Base-by-base conservation (phyloP, 2,329 filamentous ascomycete genomes). In the Furcasterigmium furcatum region DNA sequence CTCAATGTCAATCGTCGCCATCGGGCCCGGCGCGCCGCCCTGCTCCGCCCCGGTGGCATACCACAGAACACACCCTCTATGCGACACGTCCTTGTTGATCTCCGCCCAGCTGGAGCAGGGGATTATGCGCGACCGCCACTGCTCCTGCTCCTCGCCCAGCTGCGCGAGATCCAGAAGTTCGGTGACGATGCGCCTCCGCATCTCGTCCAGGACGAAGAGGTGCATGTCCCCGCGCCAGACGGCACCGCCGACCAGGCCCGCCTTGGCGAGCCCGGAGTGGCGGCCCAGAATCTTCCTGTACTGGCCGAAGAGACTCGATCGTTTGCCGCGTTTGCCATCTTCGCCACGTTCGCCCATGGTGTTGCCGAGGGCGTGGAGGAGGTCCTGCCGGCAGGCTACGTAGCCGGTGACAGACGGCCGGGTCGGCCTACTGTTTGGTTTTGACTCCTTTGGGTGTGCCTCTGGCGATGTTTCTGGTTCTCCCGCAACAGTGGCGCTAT, bases 161-260 rank as follows among this genome's bases (percentile, higher is more conserved):
- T 47, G 44, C 1, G 64, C 59, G 3, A 75, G 52, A 48, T 70
- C 61, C 5, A 72, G 45, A 10, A 87, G 59, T 1, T 72, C 62
- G 18, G 76, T 67, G 2, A 70, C 62, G 16, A 76, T 66, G 2
- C 69, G 62, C 5, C 69, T 61, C 5, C 77, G 73, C 62, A 84
- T 66, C 47, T 75, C 62, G 6, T 68, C 59, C 4, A 84, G 62
- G 0, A 86, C 55, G 21, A 77, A 65, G 0, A 65, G 60, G 27
- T 73, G 67, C 80, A 85, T 86, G 52, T 83, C 79, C 5, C 63
- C 34, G n/a, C n/a, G 34, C 34, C 34, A 36, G n/a, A n/a, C n/a
- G n/a, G n/a, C n/a, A n/a, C n/a, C n/a, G n/a, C n/a, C n/a, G n/a
- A n/a, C n/a, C n/a, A n/a, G n/a, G n/a, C n/a, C n/a, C n/a, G n/a